These are phyloP conservation scores for Calonectria leucothoes DNA, from an alignment of 2,329 filamentous ascomycete species.

Conservation along the genomic window DNA sequence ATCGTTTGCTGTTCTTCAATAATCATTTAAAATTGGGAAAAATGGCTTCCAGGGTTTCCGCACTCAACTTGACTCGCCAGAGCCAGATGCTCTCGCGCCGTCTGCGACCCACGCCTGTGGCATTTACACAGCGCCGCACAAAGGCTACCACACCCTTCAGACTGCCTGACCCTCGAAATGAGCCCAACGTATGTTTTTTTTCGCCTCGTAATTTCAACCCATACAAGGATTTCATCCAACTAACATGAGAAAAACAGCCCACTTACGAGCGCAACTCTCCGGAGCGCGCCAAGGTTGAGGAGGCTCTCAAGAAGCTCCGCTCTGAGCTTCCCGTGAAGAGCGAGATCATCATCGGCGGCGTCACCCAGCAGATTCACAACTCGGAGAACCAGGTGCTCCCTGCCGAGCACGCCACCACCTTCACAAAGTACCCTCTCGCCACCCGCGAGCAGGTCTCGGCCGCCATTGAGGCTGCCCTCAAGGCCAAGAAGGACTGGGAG, in stretches of 20 bases:
- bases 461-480: slow-evolving; percentile 86
- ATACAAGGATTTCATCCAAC: background rate
- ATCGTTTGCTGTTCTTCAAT: background rate
- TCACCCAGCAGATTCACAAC: slow-evolving; percentile 39
- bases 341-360: slow-evolving; percentile 47
- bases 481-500: slow-evolving; percentile 87
- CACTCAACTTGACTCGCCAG: slow-evolving; percentile 33
- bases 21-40: slow-evolving; percentile 21
- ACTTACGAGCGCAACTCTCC: slow-evolving; percentile 44
- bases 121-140: slow-evolving; percentile 35
- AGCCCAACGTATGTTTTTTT: slow-evolving; percentile 44
- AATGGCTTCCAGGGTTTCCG: slow-evolving; percentile 32
- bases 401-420: slow-evolving; percentile 46
- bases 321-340: slow-evolving; percentile 46
- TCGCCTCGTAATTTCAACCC: background rate
- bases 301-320: slow-evolving; percentile 44
- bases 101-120: slow-evolving; percentile 22
- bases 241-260: slow-evolving; percentile 33
- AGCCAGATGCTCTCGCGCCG: slow-evolving; percentile 27
- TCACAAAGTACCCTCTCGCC: slow-evolving; percentile 50
- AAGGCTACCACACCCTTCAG: slow-evolving; percentile 46
- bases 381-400: slow-evolving; percentile 48
- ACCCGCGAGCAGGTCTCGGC: slow-evolving; percentile 45
- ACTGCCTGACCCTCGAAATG: slow-evolving; percentile 46
- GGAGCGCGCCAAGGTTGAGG: slow-evolving; percentile 45